Evolutionary conservation across 2,329 filamentous ascomycete genomes (phyloP).

Genomic region (Botrytis porri): DNA sequence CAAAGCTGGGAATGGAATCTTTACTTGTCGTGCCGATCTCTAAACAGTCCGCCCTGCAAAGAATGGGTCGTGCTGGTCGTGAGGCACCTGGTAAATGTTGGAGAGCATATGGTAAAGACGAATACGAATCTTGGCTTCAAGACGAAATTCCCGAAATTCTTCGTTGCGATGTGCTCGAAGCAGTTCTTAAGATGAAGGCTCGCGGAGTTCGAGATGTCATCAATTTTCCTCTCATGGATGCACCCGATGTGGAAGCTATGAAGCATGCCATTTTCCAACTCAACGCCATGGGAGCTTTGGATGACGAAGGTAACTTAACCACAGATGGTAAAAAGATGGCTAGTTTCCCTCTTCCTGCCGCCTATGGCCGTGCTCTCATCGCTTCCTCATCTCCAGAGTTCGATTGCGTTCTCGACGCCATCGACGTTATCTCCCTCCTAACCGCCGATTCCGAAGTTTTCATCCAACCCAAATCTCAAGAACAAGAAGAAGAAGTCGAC

Average conservation of each 20-base stretch:
- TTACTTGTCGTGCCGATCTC: slow-evolving; percentile 88
- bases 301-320: slow-evolving; percentile 71
- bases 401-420: slow-evolving; percentile 74
- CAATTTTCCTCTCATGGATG: slow-evolving; percentile 80
- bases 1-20: slow-evolving; percentile 82
- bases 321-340: slow-evolving; percentile 73
- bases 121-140: slow-evolving; percentile 67
- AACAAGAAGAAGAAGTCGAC: slow-evolving; percentile 53
- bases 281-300: slow-evolving; percentile 72
- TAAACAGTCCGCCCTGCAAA: slow-evolving; percentile 87
- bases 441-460: slow-evolving; percentile 64
- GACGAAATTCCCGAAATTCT: slow-evolving; percentile 85
- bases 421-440: slow-evolving; percentile 74
- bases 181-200: slow-evolving; percentile 90
- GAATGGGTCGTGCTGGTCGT: slow-evolving; percentile 87
- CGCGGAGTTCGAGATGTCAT: slow-evolving; percentile 79
- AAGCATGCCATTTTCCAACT: slow-evolving; percentile 81
- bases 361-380: slow-evolving; percentile 77
- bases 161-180: slow-evolving; percentile 81
- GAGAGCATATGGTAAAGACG: slow-evolving; percentile 78
- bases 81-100: slow-evolving; percentile 89
- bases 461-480: slow-evolving; percentile 56
- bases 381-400: slow-evolving; percentile 69
- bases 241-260: slow-evolving; percentile 72
- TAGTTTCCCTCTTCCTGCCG: slow-evolving; percentile 76